These are phyloP conservation scores for Gautieria morchelliformis DNA, from an alignment of 768 basidiomycete species.

Conservation along the genomic window DNA sequence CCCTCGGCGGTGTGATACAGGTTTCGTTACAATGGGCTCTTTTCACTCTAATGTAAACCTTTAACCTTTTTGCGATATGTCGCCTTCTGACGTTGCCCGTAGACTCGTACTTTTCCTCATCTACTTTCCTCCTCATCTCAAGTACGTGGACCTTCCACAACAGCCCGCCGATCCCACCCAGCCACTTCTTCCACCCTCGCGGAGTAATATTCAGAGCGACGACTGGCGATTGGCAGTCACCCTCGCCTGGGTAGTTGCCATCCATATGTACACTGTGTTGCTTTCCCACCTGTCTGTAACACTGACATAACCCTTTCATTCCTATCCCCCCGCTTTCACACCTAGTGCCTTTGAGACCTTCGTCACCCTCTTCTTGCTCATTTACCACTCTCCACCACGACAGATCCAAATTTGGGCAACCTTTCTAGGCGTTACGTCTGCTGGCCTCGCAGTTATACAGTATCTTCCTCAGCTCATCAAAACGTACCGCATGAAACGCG, in stretches of 20 bases:
- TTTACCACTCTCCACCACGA: conserved; percentile 27
- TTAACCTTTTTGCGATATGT: background rate
- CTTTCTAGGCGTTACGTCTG: conserved; percentile 76
- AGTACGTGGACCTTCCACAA: conserved; percentile 37
- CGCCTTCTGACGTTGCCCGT: background rate
- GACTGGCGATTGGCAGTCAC: conserved; percentile 75
- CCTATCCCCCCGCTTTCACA: background rate
- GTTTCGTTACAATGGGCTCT: conserved; percentile 75
- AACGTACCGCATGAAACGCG: conserved; percentile 70
- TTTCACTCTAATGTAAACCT: conserved; percentile 75
- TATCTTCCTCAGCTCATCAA: conserved; percentile 81
- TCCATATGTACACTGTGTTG: conserved; percentile 60
- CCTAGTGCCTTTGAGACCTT: conserved; percentile 45
- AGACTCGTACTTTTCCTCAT: conserved; percentile 87
- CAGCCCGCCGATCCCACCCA: conserved; percentile 32
- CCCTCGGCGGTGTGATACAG: conserved; percentile 75
- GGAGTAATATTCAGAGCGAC: conserved; percentile 39
- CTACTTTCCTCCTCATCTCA: conserved; percentile 82
- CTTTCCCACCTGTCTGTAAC: background rate
- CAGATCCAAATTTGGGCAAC: conserved; percentile 62
- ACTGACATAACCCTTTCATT: background rate
- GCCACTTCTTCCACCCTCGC: conserved; percentile 28
- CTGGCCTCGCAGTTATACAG: conserved; percentile 70
- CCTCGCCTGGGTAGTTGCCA: conserved; percentile 57
- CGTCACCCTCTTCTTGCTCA: conserved; percentile 55